Evolutionary conservation across 2,329 filamentous ascomycete genomes (phyloP), one percentile per base, ranked within the genome.

Genomic region (Ceratocystis albifundus): DNA sequence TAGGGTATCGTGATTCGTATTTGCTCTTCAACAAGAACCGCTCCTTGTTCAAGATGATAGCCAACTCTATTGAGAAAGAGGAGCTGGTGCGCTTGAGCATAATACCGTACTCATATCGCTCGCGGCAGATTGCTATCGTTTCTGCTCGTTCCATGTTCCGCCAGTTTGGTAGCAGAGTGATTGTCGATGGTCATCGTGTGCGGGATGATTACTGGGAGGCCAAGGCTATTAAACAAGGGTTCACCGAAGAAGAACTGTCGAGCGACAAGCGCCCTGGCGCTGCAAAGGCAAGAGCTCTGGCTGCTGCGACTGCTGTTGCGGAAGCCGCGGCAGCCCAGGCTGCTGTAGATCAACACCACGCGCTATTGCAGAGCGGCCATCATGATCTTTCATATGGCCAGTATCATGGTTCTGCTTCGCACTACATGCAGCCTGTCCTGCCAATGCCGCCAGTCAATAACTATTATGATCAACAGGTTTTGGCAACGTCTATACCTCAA

Each of bases 191-290:
- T 44, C 84, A 93, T 69, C 83, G 94, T 67, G 94, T 99, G 53
- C 87, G 94, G 62, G 94, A 99, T 76, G 94, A 99, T 74, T 99
- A 99, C 76, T 99, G 94, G 94, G 94, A 97, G 76, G 89, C 88
- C 73, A 97, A 97, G 77, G 94, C 94, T 6, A 84, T 89, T 61
- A 99, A 97, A 77, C 94, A 99, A 76, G 94, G 94, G 10, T 99
- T 99, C 74, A 99, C 94, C 0, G 94, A 99, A 75, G 91, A 95
- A 69, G 94, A 99, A 75, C 82, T 92, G 63, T 94, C 94, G 3
- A 94, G 94, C 50, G 94, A 99, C 77, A 97, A 99, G 80, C 83
- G 94, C 70, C 94, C 94, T 4, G 94, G 94, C 65, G 92, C 89
- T 48, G 86, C 90, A 67, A 96, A 95, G 78, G 88, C 89, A 69